Evolutionary conservation across 176 grass and related monocot species (phyloP).

Genomic region (Triticum urartu): DNA sequence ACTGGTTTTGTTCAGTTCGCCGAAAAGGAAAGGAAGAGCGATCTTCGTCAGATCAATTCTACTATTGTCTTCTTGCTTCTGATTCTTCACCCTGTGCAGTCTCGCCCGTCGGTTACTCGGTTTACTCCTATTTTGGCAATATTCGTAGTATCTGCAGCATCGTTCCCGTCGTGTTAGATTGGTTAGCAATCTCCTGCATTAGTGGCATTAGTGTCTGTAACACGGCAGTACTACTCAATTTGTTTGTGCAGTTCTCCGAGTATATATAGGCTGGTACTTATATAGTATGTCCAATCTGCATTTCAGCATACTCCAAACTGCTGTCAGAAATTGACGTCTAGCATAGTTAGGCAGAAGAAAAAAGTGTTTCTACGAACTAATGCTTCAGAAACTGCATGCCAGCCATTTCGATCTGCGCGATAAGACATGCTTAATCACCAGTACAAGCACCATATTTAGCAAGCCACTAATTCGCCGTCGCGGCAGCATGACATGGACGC

Average conservation of each 20-base stretch:
- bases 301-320: not conserved
- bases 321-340: not conserved
- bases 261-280: not conserved
- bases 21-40: not conserved
- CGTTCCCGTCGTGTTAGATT: not conserved
- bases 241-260: not conserved
- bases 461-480: not conserved
- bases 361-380: not conserved
- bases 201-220: not conserved
- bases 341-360: not conserved
- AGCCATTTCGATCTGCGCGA: not conserved
- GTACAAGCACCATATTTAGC: not conserved
- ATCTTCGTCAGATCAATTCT: too few relatives aligned
- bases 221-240: not conserved
- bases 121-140: too few relatives aligned
- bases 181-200: not conserved
- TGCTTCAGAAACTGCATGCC: not conserved
- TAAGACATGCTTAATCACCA: not conserved
- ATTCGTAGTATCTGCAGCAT: too few relatives aligned
- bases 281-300: not conserved
- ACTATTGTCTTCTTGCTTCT: too few relatives aligned
- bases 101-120: too few relatives aligned
- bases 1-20: not conserved
- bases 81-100: too few relatives aligned
- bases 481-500: slow-evolving; percentile 11